Evolutionary conservation across 2,329 filamentous ascomycete species (phyloP).

Genomic region (Arthroderma sp.): DNA sequence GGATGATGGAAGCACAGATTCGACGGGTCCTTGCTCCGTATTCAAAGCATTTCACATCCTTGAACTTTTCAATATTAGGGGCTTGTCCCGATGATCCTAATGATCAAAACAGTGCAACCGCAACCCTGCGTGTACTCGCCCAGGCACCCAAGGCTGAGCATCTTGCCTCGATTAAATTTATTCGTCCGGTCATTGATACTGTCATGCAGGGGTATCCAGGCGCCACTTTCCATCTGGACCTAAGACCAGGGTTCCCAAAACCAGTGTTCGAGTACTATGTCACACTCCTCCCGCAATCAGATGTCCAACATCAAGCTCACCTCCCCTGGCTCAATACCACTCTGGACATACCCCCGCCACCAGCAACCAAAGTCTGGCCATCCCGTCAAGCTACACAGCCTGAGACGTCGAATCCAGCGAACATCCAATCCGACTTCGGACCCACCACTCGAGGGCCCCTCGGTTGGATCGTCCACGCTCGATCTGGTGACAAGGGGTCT

Average conservation of each 20-base stretch:
- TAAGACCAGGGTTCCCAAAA: slow-evolving; percentile 22
- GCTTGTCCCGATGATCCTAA: slow-evolving; percentile 19
- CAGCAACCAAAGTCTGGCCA: slow-evolving; percentile 14
- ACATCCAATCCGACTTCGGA: slow-evolving; percentile 14
- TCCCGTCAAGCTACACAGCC: slow-evolving; percentile 14
- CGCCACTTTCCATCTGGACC: slow-evolving; percentile 23
- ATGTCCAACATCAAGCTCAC: slow-evolving; percentile 18
- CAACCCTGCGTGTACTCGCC: slow-evolving; percentile 29
- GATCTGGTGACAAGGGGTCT: slow-evolving; percentile 23
- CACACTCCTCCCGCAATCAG: slow-evolving; percentile 15
- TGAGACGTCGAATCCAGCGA: slow-evolving; percentile 6
- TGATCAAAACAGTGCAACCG: slow-evolving; percentile 31
- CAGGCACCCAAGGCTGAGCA: slow-evolving; percentile 32
- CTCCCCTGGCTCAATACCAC: slow-evolving; percentile 13
- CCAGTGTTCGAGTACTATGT: slow-evolving; percentile 22
- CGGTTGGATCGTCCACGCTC: slow-evolving; percentile 21
- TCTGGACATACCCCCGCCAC: slow-evolving; percentile 13
- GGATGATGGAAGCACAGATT: slow-evolving; percentile 34
- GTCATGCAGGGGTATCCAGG: slow-evolving; percentile 31
- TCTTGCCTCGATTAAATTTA: slow-evolving; percentile 21
- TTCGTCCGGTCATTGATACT: slow-evolving; percentile 25
- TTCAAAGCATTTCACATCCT: slow-evolving; percentile 19
- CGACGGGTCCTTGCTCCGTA: slow-evolving; percentile 25
- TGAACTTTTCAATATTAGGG: slow-evolving; percentile 22
- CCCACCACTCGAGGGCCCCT: slow-evolving; percentile 17